Base-by-base conservation (phyloP, 1,139 yeast species). In the Yamadazyma oceani region DNA sequence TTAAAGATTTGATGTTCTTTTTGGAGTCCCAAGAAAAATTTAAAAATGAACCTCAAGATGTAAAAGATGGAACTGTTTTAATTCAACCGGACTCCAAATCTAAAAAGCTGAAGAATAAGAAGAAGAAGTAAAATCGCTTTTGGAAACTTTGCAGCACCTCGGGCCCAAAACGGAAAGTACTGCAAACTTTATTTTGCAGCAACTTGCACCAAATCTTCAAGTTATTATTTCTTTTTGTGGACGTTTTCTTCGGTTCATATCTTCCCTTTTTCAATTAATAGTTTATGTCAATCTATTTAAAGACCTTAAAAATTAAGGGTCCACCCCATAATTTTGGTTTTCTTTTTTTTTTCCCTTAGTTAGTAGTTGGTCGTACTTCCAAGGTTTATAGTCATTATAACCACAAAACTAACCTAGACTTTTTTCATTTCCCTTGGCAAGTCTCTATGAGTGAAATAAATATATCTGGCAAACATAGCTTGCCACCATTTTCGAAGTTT, bases 1-100 rank as follows among this genome's bases (percentile, higher is more conserved):
- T 85, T 3, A 75, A 73, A 27, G 96, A 89, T 56, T 60, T 89
- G 41, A 85, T 88, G 96, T 84, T 86, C 47, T 86, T 72, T 54
- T 64, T 88, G 36, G 94, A 85, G 44, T 75, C 85, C 3, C 85
- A 77, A 53, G 85, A 81, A 40, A 85, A 82, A 57, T 75, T 87
- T 50, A 76, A 81, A 49, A 75, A 80, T 53, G 84, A 86, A 17
- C 73, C 80, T 2, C 84, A 82, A 13, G 90, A 82, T 31, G 81
- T 84, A 11, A 77, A 69, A 46, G 84, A 87, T 44, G 95, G 95
- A 0, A 77, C 82, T 2, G 64, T 85, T 0, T 69, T 84, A 2
- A 57, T 72, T 26, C 66, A 64, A 39, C 55, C 50, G 27, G 47
- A 43, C 27, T 42, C 52, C 15, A 38, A 57, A n/a, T 33, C 54